These are phyloP conservation scores for Zizania latifolia DNA, from an alignment of 176 grass and related monocot species.

Conservation along the genomic window DNA sequence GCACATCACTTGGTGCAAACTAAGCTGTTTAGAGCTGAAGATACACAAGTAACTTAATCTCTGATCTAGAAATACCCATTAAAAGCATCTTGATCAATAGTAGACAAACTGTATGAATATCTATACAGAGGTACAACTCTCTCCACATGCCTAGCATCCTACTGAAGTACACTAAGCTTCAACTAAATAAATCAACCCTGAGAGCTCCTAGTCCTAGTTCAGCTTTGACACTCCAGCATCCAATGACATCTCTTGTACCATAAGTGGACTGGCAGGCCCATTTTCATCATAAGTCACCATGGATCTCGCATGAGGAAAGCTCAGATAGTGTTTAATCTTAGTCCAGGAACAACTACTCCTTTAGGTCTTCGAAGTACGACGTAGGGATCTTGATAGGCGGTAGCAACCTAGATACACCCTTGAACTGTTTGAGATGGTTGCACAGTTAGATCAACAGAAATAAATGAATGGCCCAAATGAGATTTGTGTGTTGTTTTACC, in stretches of 20 bases:
- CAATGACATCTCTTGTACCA: background rate
- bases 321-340: background rate
- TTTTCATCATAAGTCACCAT: background rate
- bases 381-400: slow-evolving; percentile 51
- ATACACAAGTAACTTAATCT: no score
- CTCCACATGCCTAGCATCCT: slow-evolving; percentile 10
- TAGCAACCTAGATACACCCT: slow-evolving; percentile 62
- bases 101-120: slow-evolving; percentile 14
- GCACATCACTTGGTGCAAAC: background rate
- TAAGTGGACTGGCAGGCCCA: background rate
- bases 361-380: slow-evolving; percentile 39
- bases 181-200: slow-evolving; percentile 9
- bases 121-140: slow-evolving; percentile 34
- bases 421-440: slow-evolving; percentile 64
- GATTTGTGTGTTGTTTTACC: slow-evolving; percentile 19
- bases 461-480: background rate
- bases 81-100: background rate
- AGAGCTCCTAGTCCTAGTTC: slow-evolving; percentile 7
- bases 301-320: slow-evolving; percentile 18
- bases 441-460: slow-evolving; percentile 18
- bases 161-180: background rate
- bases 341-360: slow-evolving; percentile 12
- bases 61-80: background rate
- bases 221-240: slow-evolving; percentile 21
- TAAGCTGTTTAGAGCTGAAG: background rate